phyloP scores from a whole-genome alignment of 1,284 basidiomycete species.

The Puccinia hordei region DNA sequence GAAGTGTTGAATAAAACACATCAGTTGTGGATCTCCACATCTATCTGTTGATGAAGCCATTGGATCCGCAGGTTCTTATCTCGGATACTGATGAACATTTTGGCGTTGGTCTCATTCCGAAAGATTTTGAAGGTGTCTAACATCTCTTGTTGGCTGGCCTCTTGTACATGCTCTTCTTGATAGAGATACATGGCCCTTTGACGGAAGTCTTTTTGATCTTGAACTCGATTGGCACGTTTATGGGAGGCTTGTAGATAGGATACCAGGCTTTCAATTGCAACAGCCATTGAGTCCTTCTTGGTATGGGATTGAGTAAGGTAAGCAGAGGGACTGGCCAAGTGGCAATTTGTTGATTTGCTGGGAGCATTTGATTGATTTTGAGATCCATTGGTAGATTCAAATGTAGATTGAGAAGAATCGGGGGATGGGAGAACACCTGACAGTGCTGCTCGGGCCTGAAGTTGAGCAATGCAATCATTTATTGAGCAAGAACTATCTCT shows the following conservation, averaged over 20 bases:
- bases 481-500: not conserved
- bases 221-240: not conserved
- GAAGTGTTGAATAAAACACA: no score
- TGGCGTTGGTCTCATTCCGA: not conserved
- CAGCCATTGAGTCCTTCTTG: no score
- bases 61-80: not conserved
- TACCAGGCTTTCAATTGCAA: no score
- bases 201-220: not conserved
- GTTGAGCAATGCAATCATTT: not conserved
- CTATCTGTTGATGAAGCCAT: not conserved
- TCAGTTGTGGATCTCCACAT: no score
- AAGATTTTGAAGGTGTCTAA: not conserved
- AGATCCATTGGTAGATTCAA: not conserved
- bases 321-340: no score
- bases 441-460: not conserved
- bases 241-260: not conserved
- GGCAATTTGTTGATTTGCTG: no score
- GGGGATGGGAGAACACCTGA: not conserved
- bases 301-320: no score
- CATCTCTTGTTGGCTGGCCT: no score
- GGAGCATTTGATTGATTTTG: no score
- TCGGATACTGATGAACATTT: slow-evolving; percentile 2
- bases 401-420: not conserved
- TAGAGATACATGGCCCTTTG: not conserved
- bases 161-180: not conserved